Base-by-base conservation (phyloP, 1,284 basidiomycete genomes). In the Ceratobasidium sp. region DNA sequence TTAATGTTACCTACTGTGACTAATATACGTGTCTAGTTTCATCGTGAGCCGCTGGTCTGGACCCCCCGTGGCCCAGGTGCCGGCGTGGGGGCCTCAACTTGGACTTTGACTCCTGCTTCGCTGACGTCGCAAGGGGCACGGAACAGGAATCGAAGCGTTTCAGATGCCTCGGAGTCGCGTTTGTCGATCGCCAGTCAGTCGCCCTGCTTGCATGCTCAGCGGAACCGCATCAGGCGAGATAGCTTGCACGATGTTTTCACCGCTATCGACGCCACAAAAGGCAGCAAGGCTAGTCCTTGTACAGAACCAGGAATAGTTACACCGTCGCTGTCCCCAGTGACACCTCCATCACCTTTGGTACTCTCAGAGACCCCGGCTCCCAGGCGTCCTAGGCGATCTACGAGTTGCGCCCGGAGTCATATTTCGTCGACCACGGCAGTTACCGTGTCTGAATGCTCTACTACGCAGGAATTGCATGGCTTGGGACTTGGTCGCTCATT, bases 21-120 rank as follows among this genome's bases (percentile, higher is more conserved):
- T 57, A 64, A 38, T 26, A 33, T 15, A n/a, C 7, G 20, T 9
- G 17, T 40, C 1, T 59, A 76, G 74, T 64, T 76, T 44, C 64
- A 76, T 38, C 48, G 74, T 28, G 74, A 76, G 48, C 74, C 74
- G 26, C 61, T 76, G n/a, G 59, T 76, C 23, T 76, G 74, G 74
- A 76, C 74, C 13, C 74, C 74, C 26, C 62, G 74, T 48, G 74
- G 64, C 38, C 74, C 74, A 17, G 64, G 64, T 9, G 62, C 74
- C 28, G 74, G 64, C 17, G 52, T 76, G 28, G 74, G 74, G 4
- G 64, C 62, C 23, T 76, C 74, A 50, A 67, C 62, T 44, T 76
- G 74, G 74, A 67, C 64, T 12, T 66, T 76, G 64, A 76, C 74
- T 5, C 74, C 74, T 10, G 64, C 44, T 26, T 76, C 74, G 28